These are phyloP conservation scores for Colletotrichum camelliae DNA, from an alignment of 2,329 filamentous ascomycete species.

Conservation along the genomic window DNA sequence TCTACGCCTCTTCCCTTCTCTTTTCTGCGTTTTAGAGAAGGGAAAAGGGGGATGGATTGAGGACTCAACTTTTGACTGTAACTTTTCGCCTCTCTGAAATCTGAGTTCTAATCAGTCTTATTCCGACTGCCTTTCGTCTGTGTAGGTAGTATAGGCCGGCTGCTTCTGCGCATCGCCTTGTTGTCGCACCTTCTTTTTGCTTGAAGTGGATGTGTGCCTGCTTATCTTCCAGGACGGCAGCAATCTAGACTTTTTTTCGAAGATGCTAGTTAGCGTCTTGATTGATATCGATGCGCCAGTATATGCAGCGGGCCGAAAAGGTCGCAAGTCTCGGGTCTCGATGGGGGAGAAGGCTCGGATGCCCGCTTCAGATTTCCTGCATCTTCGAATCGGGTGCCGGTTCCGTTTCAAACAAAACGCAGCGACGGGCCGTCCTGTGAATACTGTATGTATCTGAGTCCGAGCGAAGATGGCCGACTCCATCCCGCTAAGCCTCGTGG, in stretches of 20 bases:
- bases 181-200: not conserved
- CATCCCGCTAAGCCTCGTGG: not conserved
- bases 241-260: not conserved
- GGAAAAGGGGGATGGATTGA: too few species aligned
- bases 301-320: not conserved
- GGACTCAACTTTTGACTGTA: too few species aligned
- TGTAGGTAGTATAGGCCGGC: too few species aligned
- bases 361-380: not conserved
- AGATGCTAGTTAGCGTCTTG: too few species aligned
- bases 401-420: constrained; percentile 4
- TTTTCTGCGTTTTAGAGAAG: too few species aligned
- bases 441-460: not conserved
- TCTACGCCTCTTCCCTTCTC: too few species aligned
- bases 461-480: not conserved
- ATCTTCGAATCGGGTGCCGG: not conserved
- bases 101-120: too few species aligned
- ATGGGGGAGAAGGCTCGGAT: not conserved
- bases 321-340: not conserved
- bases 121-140: too few species aligned
- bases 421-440: not conserved
- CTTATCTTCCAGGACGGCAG: not conserved
- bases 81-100: too few species aligned
- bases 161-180: too few species aligned
- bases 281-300: not conserved
- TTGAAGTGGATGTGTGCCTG: not conserved